These are phyloP conservation scores for Aspergillus sclerotiicarbonarius DNA, from an alignment of 495 filamentous ascomycete genomes.

Conservation along the genomic window DNA sequence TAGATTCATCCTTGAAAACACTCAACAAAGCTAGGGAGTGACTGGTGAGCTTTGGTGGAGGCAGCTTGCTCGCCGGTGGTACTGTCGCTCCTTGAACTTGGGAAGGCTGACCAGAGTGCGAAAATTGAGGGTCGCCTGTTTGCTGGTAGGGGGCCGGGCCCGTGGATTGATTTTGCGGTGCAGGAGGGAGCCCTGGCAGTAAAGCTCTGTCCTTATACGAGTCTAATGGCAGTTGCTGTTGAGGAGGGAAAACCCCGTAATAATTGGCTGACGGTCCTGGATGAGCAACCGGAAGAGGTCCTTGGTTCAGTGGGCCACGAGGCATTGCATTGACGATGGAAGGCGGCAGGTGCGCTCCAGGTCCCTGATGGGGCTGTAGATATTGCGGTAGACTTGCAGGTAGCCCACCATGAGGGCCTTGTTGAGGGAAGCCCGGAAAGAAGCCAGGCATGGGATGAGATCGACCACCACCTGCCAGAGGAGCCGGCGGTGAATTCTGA, in stretches of 20 bases:
- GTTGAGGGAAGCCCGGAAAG: conserved; percentile 39
- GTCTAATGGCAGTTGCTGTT: conserved; percentile 13
- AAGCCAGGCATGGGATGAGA: conserved; percentile 40
- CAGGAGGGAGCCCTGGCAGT: conserved; percentile 14
- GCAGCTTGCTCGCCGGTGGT: conserved; percentile 56
- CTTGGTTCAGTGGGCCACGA: conserved; percentile 12
- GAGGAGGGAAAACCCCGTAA: conserved; percentile 14
- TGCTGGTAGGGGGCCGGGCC: conserved; percentile 49
- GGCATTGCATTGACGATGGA: conserved; percentile 7
- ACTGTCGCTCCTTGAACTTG: conserved; percentile 45
- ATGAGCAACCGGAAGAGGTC: conserved; percentile 13
- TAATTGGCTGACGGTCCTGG: conserved; percentile 17
- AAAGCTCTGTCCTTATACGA: conserved; percentile 12
- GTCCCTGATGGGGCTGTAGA: conserved; percentile 22
- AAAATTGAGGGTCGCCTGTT: conserved; percentile 52
- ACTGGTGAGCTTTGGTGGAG: conserved; percentile 59
- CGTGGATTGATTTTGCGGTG: conserved; percentile 20
- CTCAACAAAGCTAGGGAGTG: conserved; percentile 64
- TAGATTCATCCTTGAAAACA: conserved; percentile 55
- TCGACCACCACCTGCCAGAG: conserved; percentile 33
- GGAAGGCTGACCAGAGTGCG: conserved; percentile 37
- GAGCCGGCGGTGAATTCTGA: conserved; percentile 39
- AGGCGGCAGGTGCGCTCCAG: conserved; percentile 13
- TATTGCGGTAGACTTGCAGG: conserved; percentile 23
- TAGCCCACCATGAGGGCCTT: conserved; percentile 25